Evolutionary conservation across 306 rosid genomes (phyloP).

Genomic region (Glycine latifolia): DNA sequence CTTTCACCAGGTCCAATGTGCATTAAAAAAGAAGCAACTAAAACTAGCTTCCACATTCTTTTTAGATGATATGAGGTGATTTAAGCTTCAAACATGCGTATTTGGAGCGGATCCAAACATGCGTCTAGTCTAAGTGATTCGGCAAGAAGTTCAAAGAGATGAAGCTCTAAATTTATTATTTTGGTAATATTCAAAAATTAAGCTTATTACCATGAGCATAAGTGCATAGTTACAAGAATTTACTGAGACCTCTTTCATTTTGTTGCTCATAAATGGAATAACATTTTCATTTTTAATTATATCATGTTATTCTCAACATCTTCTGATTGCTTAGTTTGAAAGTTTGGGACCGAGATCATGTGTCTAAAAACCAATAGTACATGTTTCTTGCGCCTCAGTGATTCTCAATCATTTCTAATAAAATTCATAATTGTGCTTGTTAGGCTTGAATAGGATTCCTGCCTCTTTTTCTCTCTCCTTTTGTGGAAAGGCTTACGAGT

Average conservation of each 20-base stretch:
- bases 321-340: neutral
- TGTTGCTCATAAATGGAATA: neutral
- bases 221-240: slow-evolving; percentile 19
- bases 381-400: neutral
- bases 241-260: slow-evolving; percentile 1
- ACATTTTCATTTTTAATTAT: neutral
- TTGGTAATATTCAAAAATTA: neutral
- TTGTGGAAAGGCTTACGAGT: neutral
- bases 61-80: no score
- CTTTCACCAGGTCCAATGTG: no score
- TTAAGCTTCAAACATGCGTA: no score
- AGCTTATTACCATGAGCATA: slow-evolving; percentile 2
- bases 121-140: neutral
- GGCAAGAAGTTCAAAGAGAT: slow-evolving; percentile 12
- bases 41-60: no score
- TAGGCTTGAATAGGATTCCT: slow-evolving; percentile 18
- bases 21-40: no score
- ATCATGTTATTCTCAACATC: neutral
- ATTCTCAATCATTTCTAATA: neutral
- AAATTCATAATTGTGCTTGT: slow-evolving; percentile 5
- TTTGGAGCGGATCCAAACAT: no score
- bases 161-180: no score
- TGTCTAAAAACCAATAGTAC: slow-evolving; percentile 4
- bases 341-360: slow-evolving; percentile 12
- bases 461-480: neutral